These are phyloP conservation scores for Globisporangium paddicum DNA, from an alignment of 352 stramenopile species.

Conservation along the genomic window DNA sequence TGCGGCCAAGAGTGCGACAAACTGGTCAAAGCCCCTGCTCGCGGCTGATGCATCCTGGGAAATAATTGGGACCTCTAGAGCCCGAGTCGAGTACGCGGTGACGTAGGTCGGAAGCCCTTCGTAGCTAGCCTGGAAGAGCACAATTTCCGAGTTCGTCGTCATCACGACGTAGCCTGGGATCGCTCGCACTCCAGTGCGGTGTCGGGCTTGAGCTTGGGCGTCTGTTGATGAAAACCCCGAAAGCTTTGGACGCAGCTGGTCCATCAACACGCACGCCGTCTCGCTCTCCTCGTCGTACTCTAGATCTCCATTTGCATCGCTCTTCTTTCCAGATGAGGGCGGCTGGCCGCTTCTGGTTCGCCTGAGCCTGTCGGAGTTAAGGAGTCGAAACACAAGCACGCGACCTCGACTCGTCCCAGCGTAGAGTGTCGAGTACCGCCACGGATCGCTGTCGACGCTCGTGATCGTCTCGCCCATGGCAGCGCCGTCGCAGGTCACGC, in stretches of 20 bases:
- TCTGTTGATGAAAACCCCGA: not conserved
- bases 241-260: conserved; percentile 1
- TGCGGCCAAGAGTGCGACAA: not conserved
- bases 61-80: not conserved
- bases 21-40: not conserved
- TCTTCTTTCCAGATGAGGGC: not conserved
- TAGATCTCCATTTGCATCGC: not conserved
- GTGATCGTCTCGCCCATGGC: conserved; percentile 22
- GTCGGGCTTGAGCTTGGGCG: not conserved
- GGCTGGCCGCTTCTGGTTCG: conserved; percentile 1
- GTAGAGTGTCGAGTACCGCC: conserved; percentile 22
- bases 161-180: conserved; percentile 26
- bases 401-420: conserved; percentile 22
- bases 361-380: conserved; percentile 17
- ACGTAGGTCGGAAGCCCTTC: conserved; percentile 14
- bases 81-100: conserved; percentile 12
- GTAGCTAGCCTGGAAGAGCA: conserved; percentile 21
- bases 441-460: conserved; percentile 26
- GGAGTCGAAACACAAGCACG: conserved; percentile 26
- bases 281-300: not conserved
- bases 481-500: conserved; percentile 19
- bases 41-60: not conserved
- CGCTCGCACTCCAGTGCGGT: not conserved
- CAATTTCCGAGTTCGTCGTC: conserved; percentile 12
- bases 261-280: conserved; percentile 5